These are phyloP conservation scores for Asterella californica DNA, from an alignment of 225 moss, liverwort and hornwort species.

Conservation along the genomic window DNA sequence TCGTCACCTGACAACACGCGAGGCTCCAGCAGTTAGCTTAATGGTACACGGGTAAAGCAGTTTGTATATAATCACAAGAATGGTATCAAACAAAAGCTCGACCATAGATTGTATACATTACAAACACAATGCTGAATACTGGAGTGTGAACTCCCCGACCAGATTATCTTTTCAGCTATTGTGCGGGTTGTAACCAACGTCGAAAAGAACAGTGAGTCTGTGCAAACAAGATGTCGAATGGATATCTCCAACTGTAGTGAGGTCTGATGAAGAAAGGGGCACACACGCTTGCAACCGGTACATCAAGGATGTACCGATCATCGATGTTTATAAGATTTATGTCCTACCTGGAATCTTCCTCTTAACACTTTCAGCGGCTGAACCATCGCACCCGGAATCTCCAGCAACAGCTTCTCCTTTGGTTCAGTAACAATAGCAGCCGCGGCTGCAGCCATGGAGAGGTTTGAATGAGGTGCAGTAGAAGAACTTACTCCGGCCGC, in stretches of 20 bases:
- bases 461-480: slow-evolving; percentile 26
- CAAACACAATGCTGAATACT: neutral
- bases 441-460: slow-evolving; percentile 57
- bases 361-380: slow-evolving; percentile 75
- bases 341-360: slow-evolving; percentile 92
- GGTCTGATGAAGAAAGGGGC: neutral
- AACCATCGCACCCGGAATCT: slow-evolving; percentile 84
- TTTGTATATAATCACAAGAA: neutral
- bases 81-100: neutral
- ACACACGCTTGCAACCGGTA: neutral
- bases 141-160: neutral
- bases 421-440: slow-evolving; percentile 58
- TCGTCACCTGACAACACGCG: slow-evolving; percentile 62
- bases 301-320: neutral
- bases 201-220: neutral
- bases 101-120: neutral
- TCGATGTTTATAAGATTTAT: neutral
- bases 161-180: neutral
- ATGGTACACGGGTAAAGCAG: too few species aligned
- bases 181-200: neutral
- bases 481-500: slow-evolving; percentile 25
- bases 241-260: neutral
- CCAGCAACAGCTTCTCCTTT: slow-evolving; percentile 77
- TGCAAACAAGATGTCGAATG: neutral
- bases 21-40: neutral